These are phyloP conservation scores for Corniculantispora saksenae DNA, from an alignment of 2,329 filamentous ascomycete genomes.

Conservation along the genomic window DNA sequence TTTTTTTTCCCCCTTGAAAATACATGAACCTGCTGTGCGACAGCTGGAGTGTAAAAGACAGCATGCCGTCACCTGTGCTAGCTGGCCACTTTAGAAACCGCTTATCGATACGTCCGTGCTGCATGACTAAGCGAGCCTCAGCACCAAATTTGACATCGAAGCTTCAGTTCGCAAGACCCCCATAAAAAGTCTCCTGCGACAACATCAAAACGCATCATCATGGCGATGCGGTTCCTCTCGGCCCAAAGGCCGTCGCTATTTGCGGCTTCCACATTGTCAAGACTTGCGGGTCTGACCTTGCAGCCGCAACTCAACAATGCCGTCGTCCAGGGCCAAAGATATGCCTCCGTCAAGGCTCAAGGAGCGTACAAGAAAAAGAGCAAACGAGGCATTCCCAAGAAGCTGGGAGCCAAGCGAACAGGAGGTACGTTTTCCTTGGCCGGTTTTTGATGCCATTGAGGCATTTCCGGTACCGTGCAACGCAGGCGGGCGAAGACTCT, in stretches of 20 bases:
- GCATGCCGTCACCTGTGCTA: conserved; percentile 18
- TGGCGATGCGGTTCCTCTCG: conserved; percentile 48
- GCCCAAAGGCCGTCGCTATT: conserved; percentile 49
- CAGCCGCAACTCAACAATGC: conserved; percentile 39
- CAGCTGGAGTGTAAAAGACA: neutral
- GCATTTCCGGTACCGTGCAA: neutral
- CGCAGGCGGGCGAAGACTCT: neutral
- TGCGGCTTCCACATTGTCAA: conserved; percentile 36
- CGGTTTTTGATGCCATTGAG: neutral
- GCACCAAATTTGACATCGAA: conserved; percentile 19
- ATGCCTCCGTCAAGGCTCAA: conserved; percentile 64
- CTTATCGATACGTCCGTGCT: conserved; percentile 25
- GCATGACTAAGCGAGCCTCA: conserved; percentile 19
- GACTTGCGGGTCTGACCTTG: conserved; percentile 25
- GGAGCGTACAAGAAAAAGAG: conserved; percentile 66
- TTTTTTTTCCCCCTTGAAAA: conserved; percentile 31
- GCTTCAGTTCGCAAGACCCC: conserved; percentile 29
- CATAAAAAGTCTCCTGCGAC: conserved; percentile 37
- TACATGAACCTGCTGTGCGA: neutral
- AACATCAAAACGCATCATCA: conserved; percentile 19
- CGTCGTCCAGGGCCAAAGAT: conserved; percentile 51
- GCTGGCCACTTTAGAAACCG: conserved; percentile 22
- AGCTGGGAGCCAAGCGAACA: conserved; percentile 90
- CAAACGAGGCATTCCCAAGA: conserved; percentile 68
- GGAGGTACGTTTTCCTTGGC: conserved; percentile 62